Percentiles rank a stretch among this genome's conserved stretches.
These are phyloP conservation scores for Debaryomyces maramus DNA, from an alignment of 805 yeast genomes.

Conservation along the genomic window DNA sequence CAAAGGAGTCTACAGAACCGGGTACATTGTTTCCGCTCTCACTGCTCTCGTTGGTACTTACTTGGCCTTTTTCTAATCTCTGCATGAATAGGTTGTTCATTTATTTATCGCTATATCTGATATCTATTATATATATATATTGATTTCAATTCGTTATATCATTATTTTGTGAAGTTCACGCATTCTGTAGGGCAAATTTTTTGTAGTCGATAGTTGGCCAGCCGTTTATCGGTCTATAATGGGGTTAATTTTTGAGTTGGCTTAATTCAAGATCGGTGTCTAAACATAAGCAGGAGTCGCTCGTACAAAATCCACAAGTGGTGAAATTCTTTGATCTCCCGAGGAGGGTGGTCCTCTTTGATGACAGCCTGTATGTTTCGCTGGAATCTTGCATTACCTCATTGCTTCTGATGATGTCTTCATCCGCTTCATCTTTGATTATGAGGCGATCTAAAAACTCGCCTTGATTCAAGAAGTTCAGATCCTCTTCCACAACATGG, in stretches of 20 bases:
- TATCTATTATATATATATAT: conserved; percentile 1
- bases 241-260: conserved; percentile 6
- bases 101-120: neutral
- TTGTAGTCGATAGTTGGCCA: neutral
- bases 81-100: neutral
- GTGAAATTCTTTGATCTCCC: neutral
- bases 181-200: neutral
- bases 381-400: neutral
- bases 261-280: conserved; percentile 32
- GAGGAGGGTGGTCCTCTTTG: neutral
- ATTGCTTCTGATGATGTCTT: conserved; percentile 1
- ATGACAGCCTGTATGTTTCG: neutral
- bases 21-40: conserved; percentile 76
- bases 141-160: conserved; percentile 1
- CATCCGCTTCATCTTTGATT: conserved; percentile 6
- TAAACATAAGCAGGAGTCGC: conserved; percentile 43
- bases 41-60: conserved; percentile 59
- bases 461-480: conserved; percentile 1
- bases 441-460: conserved; percentile 7
- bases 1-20: conserved; percentile 90
- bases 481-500: conserved; percentile 6
- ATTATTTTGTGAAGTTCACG: neutral
- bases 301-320: conserved; percentile 40
- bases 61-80: conserved; percentile 43
- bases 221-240: neutral